Evolutionary conservation across 2,329 filamentous ascomycete species (phyloP), one percentile per base, ranked within the genome.

Genomic region (Microcyclospora tardicrescens): DNA sequence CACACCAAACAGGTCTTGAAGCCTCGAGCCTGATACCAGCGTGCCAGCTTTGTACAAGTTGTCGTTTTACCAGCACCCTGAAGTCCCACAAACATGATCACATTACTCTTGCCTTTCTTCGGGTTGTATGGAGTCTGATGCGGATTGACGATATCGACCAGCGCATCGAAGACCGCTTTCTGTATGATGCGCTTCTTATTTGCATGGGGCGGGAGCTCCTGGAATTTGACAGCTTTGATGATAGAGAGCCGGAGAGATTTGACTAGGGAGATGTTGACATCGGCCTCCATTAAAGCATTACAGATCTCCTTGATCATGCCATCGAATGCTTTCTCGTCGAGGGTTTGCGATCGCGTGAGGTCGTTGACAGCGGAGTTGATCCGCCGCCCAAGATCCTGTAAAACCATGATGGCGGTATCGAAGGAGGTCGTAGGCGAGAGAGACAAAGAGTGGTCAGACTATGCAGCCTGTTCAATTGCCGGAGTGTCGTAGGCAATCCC

Each of bases 111-210:
- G 48, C 87, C 86, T 66, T 96, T 98, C 68, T 93, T 94, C 15
- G 89, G 87, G 61, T 93, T 91, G 71, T 94, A 98, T 0, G 89
- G 81, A 49, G 94, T 87, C 53, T 84, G 81, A 63, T 96, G 89
- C 16, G 91, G 91, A 55, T 98, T 86, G 50, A 98, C 91, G 36
- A 98, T 79, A 55, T 85, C 81, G 50, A 96, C 89, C 37, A 98
- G 78, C 62, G 96, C 86, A 59, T 98, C 89, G 61, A 93, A 98
- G 51, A 98, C 91, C 49, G 91, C 77, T 63, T 96, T 96, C 58
- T 98, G 91, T 57, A 98, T 95, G 43, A 98, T 69, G 50, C 89
- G 84, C 67, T 96, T 96, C 75, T 96, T 98, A 71, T 96, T 98
- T 48, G 93, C 85, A 49, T 82, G 83, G 19, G 86, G 77, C 3